A percentile compares a stretch with the other conserved stretches of the same genome.
Conservation (phyloP, 2,329 filamentous ascomycete genomes). For the Venturia asperata region DNA sequence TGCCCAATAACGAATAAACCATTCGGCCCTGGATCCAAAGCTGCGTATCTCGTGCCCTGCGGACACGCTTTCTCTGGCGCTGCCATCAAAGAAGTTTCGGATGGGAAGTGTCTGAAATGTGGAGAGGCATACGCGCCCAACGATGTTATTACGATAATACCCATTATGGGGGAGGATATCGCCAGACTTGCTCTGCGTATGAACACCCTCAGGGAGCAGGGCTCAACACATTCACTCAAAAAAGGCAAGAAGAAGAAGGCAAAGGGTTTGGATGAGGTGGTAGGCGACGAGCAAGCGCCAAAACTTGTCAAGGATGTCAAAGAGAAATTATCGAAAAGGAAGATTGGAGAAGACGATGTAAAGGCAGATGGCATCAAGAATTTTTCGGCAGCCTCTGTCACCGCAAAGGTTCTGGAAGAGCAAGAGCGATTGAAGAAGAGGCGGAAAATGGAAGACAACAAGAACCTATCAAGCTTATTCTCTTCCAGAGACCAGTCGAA, state of each 20-base stretch:
- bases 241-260: conserved; percentile 78
- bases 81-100: conserved; percentile 72
- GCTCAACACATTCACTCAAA: conserved; percentile 80
- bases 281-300: conserved; percentile 25
- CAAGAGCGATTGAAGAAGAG: conserved; percentile 63
- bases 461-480: conserved; percentile 44
- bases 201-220: conserved; percentile 60
- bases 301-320: conserved; percentile 12
- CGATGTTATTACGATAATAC: conserved; percentile 77
- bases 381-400: conserved; percentile 73
- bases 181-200: conserved; percentile 58
- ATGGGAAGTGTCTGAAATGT: conserved; percentile 60
- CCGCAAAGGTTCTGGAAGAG: conserved; percentile 78
- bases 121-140: conserved; percentile 63
- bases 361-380: conserved; percentile 70
- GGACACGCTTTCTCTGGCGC: conserved; percentile 89
- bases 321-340: conserved; percentile 13
- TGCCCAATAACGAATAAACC: conserved; percentile 86
- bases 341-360: conserved; percentile 25
- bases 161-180: conserved; percentile 63
- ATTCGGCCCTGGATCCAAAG: conserved; percentile 68
- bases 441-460: conserved; percentile 65
- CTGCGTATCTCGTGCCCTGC: conserved; percentile 88
- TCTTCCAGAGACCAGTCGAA: conserved; percentile 32
- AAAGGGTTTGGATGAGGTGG: conserved; percentile 37